Evolutionary conservation across 2,329 filamentous ascomycete genomes (phyloP).

Genomic region (Metarhizium brunneum): DNA sequence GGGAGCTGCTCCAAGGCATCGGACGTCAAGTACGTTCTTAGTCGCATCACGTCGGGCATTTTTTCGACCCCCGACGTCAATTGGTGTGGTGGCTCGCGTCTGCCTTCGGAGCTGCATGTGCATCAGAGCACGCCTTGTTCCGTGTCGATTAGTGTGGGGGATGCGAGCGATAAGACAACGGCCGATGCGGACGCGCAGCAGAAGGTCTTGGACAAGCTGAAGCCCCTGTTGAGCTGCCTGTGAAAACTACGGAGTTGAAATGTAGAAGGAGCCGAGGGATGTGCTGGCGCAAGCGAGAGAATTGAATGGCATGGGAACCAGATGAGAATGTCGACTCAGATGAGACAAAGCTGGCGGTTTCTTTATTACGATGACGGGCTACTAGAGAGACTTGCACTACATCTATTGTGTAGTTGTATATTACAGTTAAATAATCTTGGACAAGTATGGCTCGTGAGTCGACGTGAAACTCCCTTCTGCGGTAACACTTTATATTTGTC

Average conservation of each 20-base stretch:
- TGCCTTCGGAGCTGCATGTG: slow-evolving; percentile 52
- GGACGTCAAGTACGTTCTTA: slow-evolving; percentile 56
- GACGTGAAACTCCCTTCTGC: too few relatives aligned
- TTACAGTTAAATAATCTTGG: too few relatives aligned
- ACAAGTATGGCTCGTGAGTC: too few relatives aligned
- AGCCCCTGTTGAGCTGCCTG: slow-evolving; percentile 19
- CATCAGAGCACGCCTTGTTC: slow-evolving; percentile 44
- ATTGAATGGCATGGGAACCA: too few relatives aligned
- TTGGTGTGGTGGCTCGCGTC: slow-evolving; percentile 42
- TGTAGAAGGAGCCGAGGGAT: neutral
- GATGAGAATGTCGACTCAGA: too few relatives aligned
- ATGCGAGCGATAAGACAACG: slow-evolving; percentile 51
- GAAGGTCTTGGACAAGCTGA: slow-evolving; percentile 21
- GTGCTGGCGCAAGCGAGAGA: too few relatives aligned
- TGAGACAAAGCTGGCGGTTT: too few relatives aligned
- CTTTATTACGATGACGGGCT: too few relatives aligned
- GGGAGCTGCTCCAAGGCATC: slow-evolving; percentile 38
- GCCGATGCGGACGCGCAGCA: slow-evolving; percentile 20
- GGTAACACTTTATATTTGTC: too few relatives aligned
- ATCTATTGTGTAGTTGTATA: too few relatives aligned
- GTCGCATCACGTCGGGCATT: slow-evolving; percentile 48
- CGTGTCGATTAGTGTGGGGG: slow-evolving; percentile 53
- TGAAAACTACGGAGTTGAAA: too few relatives aligned
- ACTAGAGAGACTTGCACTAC: too few relatives aligned
- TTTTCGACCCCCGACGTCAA: slow-evolving; percentile 44